Evolutionary conservation across 768 basidiomycete species (phyloP).

Genomic region (Suillus tomentosus): DNA sequence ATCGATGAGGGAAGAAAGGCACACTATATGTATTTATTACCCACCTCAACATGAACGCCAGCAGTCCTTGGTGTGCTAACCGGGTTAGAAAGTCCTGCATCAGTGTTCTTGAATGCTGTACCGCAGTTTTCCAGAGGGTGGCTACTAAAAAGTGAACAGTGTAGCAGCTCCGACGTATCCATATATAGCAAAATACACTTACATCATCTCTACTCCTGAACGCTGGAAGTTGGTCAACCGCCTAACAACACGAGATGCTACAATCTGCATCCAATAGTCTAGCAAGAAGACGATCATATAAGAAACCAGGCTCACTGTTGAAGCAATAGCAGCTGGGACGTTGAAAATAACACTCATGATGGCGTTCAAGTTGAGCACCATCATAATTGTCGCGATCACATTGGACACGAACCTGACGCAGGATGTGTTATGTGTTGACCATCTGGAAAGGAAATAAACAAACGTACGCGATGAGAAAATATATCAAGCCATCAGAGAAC

Average conservation of each 20-base stretch:
- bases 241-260: constrained; percentile 61
- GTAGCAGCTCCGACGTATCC: neutral
- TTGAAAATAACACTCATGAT: constrained; percentile 71
- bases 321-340: constrained; percentile 59
- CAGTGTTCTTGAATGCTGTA: constrained; percentile 19
- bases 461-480: constrained; percentile 72
- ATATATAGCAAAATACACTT: constrained; percentile 13
- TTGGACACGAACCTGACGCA: constrained; percentile 41
- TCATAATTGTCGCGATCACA: constrained; percentile 53
- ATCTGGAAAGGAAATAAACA: constrained; percentile 29
- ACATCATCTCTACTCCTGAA: constrained; percentile 31
- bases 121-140: constrained; percentile 24
- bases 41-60: constrained; percentile 38
- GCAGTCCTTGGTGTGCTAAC: constrained; percentile 7
- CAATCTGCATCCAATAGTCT: constrained; percentile 42
- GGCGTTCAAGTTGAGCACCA: constrained; percentile 63
- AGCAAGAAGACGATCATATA: neutral
- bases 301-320: constrained; percentile 41
- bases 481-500: constrained; percentile 72
- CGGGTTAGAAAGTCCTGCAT: constrained; percentile 6
- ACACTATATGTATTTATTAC: constrained; percentile 9
- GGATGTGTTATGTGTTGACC: neutral
- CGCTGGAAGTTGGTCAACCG: constrained; percentile 52
- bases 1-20: constrained; percentile 11
- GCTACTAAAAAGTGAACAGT: constrained; percentile 12